phyloP scores from a whole-genome alignment of 805 yeast species.

The Metschnikowia vanudenii region DNA sequence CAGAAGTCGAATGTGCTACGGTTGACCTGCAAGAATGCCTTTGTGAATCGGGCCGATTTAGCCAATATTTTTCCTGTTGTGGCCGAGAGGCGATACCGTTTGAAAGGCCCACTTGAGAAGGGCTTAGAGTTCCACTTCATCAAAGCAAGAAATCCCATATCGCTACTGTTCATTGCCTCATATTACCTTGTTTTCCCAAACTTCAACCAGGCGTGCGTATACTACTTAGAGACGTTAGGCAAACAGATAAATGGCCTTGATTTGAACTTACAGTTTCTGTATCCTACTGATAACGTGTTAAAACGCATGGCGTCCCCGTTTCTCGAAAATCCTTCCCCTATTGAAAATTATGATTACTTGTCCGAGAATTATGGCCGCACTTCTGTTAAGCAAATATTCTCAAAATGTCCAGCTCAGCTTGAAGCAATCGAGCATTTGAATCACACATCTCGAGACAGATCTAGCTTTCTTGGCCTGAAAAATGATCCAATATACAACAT shows the following conservation, averaged over 20 bases:
- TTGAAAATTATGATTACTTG: constrained; percentile 3
- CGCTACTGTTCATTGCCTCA: constrained; percentile 44
- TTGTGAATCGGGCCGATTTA: constrained; percentile 40
- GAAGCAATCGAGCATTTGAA: constrained; percentile 1
- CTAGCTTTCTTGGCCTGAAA: constrained; percentile 3
- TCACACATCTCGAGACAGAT: constrained; percentile 7
- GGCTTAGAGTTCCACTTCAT: constrained; percentile 41
- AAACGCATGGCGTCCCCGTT: constrained; percentile 32
- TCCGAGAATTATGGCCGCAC: constrained; percentile 8
- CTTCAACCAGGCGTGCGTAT: constrained; percentile 49
- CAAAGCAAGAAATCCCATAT: constrained; percentile 49
- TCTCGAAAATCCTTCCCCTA: constrained; percentile 12
- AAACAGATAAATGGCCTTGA: constrained; percentile 51
- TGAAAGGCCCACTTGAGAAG: constrained; percentile 21
- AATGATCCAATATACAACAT: constrained; percentile 17
- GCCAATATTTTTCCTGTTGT: constrained; percentile 34
- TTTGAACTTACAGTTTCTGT: constrained; percentile 46
- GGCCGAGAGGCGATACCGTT: constrained; percentile 29
- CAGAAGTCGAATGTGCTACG: constrained; percentile 32
- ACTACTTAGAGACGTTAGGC: constrained; percentile 48
- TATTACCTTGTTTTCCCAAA: constrained; percentile 54
- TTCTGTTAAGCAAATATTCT: constrained; percentile 8
- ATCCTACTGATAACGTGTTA: constrained; percentile 25
- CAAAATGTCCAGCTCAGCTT: constrained; percentile 7
- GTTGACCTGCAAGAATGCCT: constrained; percentile 39